Conservation (phyloP, 2,329 filamentous ascomycete genomes). For the Sporothrix mexicana region DNA sequence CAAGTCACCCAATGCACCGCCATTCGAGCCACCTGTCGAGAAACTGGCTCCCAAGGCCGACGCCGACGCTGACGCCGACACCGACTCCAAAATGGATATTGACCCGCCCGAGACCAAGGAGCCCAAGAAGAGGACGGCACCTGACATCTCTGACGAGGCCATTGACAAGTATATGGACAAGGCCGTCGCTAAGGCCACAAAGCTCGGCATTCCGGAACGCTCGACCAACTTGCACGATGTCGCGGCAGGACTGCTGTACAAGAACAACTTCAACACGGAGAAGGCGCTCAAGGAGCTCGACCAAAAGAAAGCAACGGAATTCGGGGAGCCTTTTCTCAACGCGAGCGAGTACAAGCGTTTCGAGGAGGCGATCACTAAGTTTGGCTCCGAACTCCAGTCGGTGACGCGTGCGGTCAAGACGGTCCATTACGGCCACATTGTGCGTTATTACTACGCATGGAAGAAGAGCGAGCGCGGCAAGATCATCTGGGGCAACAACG, state of each 20-base stretch:
- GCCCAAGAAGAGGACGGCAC: constrained; percentile 41
- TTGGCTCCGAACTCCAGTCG: constrained; percentile 84
- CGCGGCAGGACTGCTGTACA: constrained; percentile 74
- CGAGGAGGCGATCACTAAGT: constrained; percentile 88
- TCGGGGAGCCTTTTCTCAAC: constrained; percentile 84
- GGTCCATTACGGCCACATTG: constrained; percentile 77
- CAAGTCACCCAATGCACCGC: constrained; percentile 64
- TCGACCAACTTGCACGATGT: constrained; percentile 90
- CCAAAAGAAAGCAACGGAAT: constrained; percentile 69
- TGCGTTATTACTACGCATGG: constrained; percentile 97
- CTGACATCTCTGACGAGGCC: constrained; percentile 55
- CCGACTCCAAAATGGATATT: constrained; percentile 33
- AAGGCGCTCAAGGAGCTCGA: constrained; percentile 73
- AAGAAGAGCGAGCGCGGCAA: constrained; percentile 89
- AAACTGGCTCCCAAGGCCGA: neutral
- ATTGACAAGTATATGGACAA: constrained; percentile 79
- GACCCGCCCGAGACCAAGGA: constrained; percentile 28
- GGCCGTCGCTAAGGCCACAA: constrained; percentile 67
- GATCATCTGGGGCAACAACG: constrained; percentile 88
- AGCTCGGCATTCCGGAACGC: constrained; percentile 72
- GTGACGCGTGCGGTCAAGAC: constrained; percentile 87
- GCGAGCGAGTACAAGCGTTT: constrained; percentile 85
- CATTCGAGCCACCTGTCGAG: neutral
- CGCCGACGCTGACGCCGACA: neutral
- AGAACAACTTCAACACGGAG: constrained; percentile 72